Evolutionary conservation across 2,329 filamentous ascomycete genomes (phyloP).

Genomic region (Penicillium janthinellum): DNA sequence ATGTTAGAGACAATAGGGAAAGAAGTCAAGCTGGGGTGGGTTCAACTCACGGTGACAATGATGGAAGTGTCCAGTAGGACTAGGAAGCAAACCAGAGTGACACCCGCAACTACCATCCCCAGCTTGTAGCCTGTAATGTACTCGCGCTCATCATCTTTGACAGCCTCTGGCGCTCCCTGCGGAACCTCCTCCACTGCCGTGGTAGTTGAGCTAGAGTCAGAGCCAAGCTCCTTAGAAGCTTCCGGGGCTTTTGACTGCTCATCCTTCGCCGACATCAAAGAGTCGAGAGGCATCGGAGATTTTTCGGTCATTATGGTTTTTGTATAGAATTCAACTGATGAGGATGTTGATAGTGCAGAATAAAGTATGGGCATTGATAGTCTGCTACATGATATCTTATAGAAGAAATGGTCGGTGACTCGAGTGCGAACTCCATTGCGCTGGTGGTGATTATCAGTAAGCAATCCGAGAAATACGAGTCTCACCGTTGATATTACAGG

Average conservation of each 20-base stretch:
- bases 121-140: conserved; percentile 21
- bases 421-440: neutral
- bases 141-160: conserved; percentile 7
- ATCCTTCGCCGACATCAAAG: neutral
- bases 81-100: conserved; percentile 20
- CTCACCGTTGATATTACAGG: neutral
- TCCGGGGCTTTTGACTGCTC: neutral
- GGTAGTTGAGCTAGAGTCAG: neutral
- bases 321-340: neutral
- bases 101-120: conserved; percentile 7
- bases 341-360: neutral
- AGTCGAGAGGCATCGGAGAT: neutral
- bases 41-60: conserved; percentile 19
- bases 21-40: neutral
- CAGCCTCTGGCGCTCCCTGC: neutral
- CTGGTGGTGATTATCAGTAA: neutral
- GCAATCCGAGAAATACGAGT: neutral
- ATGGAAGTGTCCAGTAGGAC: conserved; percentile 21
- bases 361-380: neutral
- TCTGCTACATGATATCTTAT: neutral
- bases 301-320: neutral
- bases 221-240: conserved; percentile 2
- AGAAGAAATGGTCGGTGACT: neutral
- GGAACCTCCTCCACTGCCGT: neutral
- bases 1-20: neutral